Conservation (phyloP, 352 stramenopile species). For the Globisporangium perplexum region DNA sequence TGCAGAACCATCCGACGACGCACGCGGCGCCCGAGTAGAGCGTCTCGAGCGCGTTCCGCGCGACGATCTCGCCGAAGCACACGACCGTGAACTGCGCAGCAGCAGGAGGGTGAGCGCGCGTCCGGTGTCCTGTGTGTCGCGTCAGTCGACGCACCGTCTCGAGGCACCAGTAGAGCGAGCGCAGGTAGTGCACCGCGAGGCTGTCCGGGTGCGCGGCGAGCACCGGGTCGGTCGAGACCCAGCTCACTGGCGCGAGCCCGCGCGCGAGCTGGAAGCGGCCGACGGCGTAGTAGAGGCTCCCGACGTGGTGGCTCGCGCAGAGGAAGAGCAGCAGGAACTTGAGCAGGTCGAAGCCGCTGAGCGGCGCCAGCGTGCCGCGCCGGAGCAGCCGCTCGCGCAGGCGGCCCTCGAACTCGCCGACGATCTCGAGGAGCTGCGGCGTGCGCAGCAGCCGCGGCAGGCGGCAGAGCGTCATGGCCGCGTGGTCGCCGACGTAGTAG, state of each 20-base stretch:
- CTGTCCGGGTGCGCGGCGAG: slow-evolving; percentile 12
- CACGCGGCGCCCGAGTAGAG: slow-evolving; percentile 13
- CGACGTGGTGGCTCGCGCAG: slow-evolving; percentile 15
- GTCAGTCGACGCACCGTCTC: slow-evolving; percentile 14
- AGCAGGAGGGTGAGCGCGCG: background rate
- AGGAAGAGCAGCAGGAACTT: slow-evolving; percentile 27
- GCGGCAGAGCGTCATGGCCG: slow-evolving; percentile 15
- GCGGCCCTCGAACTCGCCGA: slow-evolving; percentile 12
- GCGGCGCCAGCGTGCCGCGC: slow-evolving; percentile 5
- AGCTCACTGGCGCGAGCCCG: slow-evolving; percentile 12
- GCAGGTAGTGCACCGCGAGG: slow-evolving; percentile 15
- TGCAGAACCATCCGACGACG: slow-evolving; percentile 21
- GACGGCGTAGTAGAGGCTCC: slow-evolving; percentile 20
- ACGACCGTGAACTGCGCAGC: slow-evolving; percentile 20
- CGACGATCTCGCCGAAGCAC: slow-evolving; percentile 20
- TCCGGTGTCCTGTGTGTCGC: background rate
- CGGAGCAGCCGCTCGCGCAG: slow-evolving; percentile 10
- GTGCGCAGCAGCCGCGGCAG: slow-evolving; percentile 14
- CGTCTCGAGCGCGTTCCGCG: slow-evolving; percentile 17
- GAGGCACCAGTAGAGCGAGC: slow-evolving; percentile 21
- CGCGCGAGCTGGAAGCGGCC: slow-evolving; percentile 16
- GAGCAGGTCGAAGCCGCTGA: slow-evolving; percentile 17
- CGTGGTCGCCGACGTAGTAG: slow-evolving; percentile 23
- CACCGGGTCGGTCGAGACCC: slow-evolving; percentile 15
- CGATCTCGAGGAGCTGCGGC: slow-evolving; percentile 13